Conservation (phyloP, 2,329 filamentous ascomycete species). For the Aspergillus tamarii region DNA sequence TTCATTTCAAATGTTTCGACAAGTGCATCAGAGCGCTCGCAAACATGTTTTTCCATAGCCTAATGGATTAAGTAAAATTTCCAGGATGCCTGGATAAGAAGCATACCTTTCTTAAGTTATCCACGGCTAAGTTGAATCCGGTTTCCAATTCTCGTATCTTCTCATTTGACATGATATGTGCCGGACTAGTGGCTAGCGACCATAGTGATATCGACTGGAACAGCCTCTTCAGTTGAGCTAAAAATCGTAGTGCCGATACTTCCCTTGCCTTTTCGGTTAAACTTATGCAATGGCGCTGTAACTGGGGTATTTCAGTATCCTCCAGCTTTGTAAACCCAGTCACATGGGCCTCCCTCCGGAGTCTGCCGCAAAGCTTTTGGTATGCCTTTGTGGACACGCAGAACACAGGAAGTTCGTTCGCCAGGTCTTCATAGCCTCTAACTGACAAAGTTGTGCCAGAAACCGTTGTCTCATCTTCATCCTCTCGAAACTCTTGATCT, state of each 20-base stretch:
- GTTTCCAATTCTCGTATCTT: conserved; percentile 9
- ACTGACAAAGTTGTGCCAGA: conserved; percentile 44
- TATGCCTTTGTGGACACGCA: conserved; percentile 67
- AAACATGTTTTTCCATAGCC: neutral
- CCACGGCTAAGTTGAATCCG: neutral
- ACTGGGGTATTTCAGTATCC: conserved; percentile 63
- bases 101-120: conserved; percentile 2
- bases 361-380: conserved; percentile 61
- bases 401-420: conserved; percentile 62
- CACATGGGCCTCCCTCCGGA: conserved; percentile 56
- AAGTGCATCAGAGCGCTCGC: neutral
- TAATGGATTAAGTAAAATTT: neutral
- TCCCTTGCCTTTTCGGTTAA: conserved; percentile 57
- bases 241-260: conserved; percentile 51
- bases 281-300: conserved; percentile 62
- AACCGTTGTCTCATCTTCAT: conserved; percentile 13
- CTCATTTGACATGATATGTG: neutral
- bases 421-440: conserved; percentile 63
- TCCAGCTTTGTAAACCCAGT: conserved; percentile 56
- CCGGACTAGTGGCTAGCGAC: conserved; percentile 34
- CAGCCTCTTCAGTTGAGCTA: conserved; percentile 56
- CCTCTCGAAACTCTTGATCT: conserved; percentile 6
- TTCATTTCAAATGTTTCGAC: neutral
- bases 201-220: conserved; percentile 58
- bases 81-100: neutral